Conservation (phyloP, 441 rosid species). For the Pelargonium myrrhifolium region DNA sequence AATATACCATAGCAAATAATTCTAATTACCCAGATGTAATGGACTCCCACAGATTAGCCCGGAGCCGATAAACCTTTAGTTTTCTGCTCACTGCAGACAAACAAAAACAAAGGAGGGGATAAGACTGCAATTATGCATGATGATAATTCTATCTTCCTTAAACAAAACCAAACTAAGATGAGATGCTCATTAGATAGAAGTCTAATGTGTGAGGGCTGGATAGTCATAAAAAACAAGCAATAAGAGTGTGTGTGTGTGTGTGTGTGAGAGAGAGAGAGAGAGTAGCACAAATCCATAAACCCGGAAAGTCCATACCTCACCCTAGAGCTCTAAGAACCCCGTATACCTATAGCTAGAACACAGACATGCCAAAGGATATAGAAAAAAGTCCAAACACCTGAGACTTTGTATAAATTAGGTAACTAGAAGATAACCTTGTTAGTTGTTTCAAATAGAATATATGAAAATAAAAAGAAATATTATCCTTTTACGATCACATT, state of each 20-base stretch:
- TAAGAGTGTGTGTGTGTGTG: background rate
- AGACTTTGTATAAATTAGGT: background rate
- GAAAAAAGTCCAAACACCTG: background rate
- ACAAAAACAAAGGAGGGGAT: background rate
- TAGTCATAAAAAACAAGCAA: background rate
- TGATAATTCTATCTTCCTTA: background rate
- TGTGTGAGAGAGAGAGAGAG: no score
- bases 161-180: background rate
- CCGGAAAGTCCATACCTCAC: background rate
- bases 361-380: background rate
- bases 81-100: conserved; percentile 48
- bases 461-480: background rate
- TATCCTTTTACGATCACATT: background rate
- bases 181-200: background rate
- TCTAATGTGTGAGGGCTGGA: background rate
- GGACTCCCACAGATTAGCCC: conserved; percentile 73
- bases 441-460: background rate
- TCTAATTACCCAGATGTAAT: conserved; percentile 65
- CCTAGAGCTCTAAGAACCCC: background rate
- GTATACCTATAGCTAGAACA: background rate
- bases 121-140: background rate
- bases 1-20: conserved; percentile 7
- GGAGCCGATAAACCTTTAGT: conserved; percentile 45
- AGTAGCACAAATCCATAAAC: background rate
- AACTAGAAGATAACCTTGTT: background rate